Percentiles rank a stretch among this genome's conserved stretches.
phyloP scores from a whole-genome alignment of 129 eudicot genomes.

The Pulicaria dysenterica region DNA sequence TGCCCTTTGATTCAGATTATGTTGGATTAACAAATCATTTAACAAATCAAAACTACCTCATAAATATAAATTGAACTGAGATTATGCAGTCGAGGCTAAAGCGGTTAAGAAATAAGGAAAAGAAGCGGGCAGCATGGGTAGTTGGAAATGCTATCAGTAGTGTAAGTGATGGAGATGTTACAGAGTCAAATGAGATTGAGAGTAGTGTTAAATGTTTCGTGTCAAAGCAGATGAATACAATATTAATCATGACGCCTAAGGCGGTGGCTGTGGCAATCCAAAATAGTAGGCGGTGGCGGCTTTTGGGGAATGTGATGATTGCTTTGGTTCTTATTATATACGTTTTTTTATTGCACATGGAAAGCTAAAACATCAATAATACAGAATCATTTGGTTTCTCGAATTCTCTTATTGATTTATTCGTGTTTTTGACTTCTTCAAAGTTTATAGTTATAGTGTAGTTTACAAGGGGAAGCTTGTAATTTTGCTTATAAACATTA shows the following conservation, averaged over 20 bases:
- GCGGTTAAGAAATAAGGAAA: conserved; percentile 63
- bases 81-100: conserved; percentile 57
- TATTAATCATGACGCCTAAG: not conserved
- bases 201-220: not conserved
- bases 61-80: not conserved
- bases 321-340: not conserved
- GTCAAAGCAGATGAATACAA: not conserved
- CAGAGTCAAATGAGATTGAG: conserved; percentile 9
- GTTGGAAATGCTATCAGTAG: not conserved
- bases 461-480: too few relatives aligned
- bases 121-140: conserved; percentile 42
- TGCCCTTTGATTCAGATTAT: too few relatives aligned
- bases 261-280: not conserved
- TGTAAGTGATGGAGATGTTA: not conserved
- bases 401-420: not conserved
- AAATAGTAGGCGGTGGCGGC: not conserved
- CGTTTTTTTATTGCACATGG: not conserved
- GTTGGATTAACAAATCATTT: too few relatives aligned
- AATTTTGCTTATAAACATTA: too few relatives aligned
- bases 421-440: not conserved
- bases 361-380: not conserved
- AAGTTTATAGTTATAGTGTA: too few relatives aligned
- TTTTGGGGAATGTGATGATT: not conserved
- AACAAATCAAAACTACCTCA: too few relatives aligned
- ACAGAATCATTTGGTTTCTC: not conserved